A percentile compares a stretch with the other conserved stretches of the same genome.
Evolutionary conservation across 78 protist species (phyloP).

Genomic region (Dictyostelium firmibasis): DNA sequence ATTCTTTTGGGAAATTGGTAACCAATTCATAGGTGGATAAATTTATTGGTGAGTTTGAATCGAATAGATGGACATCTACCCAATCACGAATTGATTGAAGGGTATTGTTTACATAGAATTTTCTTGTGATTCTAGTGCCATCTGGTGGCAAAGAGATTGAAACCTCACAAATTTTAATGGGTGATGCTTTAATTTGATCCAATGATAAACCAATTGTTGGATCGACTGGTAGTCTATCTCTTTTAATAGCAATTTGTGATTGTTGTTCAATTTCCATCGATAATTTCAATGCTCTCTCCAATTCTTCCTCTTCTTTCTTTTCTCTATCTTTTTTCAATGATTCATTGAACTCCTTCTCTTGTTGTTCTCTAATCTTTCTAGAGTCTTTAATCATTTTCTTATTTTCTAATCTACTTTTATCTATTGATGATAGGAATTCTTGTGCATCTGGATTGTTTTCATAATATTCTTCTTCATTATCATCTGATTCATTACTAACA

Average conservation of each 20-base stretch:
- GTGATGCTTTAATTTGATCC: constrained; percentile 25
- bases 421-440: background rate
- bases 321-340: constrained; percentile 23
- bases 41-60: background rate
- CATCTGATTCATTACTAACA: constrained; percentile 24
- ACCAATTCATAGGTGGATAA: constrained; percentile 49
- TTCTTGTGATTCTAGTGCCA: constrained; percentile 56
- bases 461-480: background rate
- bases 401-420: background rate
- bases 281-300: constrained; percentile 23
- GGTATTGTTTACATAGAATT: constrained; percentile 33
- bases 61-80: constrained; percentile 42
- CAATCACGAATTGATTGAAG: constrained; percentile 55
- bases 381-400: constrained; percentile 16
- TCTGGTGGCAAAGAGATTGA: constrained; percentile 45
- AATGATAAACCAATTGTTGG: constrained; percentile 12
- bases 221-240: constrained; percentile 9
- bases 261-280: constrained; percentile 21
- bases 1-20: constrained; percentile 47
- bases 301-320: constrained; percentile 12
- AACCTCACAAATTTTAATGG: constrained; percentile 39
- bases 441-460: constrained; percentile 40
- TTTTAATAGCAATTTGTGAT: background rate
- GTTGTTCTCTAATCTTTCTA: constrained; percentile 21
- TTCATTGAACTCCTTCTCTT: constrained; percentile 47